These are phyloP conservation scores for Colletotrichum agaves DNA, from an alignment of 2,329 filamentous ascomycete species.

Conservation along the genomic window DNA sequence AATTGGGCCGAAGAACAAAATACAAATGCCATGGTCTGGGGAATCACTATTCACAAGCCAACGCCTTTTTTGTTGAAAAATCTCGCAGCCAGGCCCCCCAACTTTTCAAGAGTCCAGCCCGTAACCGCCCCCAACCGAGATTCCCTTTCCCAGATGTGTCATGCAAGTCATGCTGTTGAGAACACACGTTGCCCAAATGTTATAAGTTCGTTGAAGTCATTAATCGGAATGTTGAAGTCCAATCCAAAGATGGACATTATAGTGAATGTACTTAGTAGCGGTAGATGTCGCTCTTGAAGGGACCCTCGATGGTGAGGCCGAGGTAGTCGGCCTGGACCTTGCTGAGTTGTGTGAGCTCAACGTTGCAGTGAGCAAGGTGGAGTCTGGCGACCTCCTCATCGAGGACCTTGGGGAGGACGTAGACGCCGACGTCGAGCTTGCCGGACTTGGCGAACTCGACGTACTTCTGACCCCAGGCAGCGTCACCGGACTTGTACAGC, in stretches of 20 bases:
- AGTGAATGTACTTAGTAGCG: constrained; percentile 56
- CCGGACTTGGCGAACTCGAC: constrained; percentile 93
- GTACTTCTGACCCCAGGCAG: constrained; percentile 91
- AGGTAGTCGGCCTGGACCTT: constrained; percentile 94
- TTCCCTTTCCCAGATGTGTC: constrained; percentile 47
- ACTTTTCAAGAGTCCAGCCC: constrained; percentile 43
- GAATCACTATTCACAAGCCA: constrained; percentile 47
- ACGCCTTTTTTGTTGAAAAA: constrained; percentile 52
- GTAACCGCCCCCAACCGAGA: constrained; percentile 39
- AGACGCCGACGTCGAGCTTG: constrained; percentile 92
- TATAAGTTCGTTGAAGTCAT: constrained; percentile 40
- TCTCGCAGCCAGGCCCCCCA: constrained; percentile 44
- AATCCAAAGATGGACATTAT: constrained; percentile 42
- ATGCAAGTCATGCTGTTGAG: constrained; percentile 58
- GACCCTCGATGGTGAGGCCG: constrained; percentile 84
- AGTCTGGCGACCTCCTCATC: constrained; percentile 98
- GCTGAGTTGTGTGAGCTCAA: constrained; percentile 88
- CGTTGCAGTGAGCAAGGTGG: constrained; percentile 93
- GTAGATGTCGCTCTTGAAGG: constrained; percentile 92
- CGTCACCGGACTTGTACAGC: constrained; percentile 92
- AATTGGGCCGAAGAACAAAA: constrained; percentile 38
- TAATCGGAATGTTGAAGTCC: constrained; percentile 38
- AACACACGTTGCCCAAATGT: constrained; percentile 47
- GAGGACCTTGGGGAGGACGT: constrained; percentile 97
- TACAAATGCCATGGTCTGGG: constrained; percentile 46